Evolutionary conservation across 2,329 filamentous ascomycete genomes (phyloP).

Genomic region (Clarireedia hainanense): DNA sequence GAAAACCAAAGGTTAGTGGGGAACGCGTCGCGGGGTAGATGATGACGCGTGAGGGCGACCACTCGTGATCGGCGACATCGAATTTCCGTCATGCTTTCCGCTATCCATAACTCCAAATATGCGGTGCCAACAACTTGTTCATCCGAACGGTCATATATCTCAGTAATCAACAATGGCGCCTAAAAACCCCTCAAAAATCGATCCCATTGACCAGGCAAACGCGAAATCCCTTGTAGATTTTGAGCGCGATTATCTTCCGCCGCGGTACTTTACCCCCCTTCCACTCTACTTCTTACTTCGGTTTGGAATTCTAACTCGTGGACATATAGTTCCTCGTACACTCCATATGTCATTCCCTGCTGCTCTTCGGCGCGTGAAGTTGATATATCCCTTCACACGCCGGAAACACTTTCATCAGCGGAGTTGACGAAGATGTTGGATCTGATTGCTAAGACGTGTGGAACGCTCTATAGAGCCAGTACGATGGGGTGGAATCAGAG

Average conservation of each 20-base stretch:
- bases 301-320: slow-evolving; percentile 13
- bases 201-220: slow-evolving; percentile 41
- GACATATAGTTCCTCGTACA: not conserved
- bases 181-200: not conserved
- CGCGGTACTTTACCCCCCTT: slow-evolving; percentile 21
- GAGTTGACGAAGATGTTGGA: slow-evolving; percentile 47
- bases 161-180: too few relatives aligned
- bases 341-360: not conserved
- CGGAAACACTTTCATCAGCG: slow-evolving; percentile 32
- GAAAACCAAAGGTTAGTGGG: not conserved
- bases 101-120: not conserved
- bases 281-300: not conserved
- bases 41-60: not conserved
- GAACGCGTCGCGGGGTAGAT: slow-evolving; percentile 8
- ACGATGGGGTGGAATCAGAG: slow-evolving; percentile 53
- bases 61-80: too few relatives aligned
- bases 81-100: not conserved
- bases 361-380: slow-evolving; percentile 24
- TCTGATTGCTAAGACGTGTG: slow-evolving; percentile 56
- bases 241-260: slow-evolving; percentile 38
- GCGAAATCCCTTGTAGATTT: slow-evolving; percentile 41
- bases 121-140: not conserved
- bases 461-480: slow-evolving; percentile 55
- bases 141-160: not conserved
- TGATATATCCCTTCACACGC: slow-evolving; percentile 35